Evolutionary conservation across 1,284 basidiomycete species (phyloP), one percentile per base, ranked within the genome.

Genomic region (Puccinia triticina): DNA sequence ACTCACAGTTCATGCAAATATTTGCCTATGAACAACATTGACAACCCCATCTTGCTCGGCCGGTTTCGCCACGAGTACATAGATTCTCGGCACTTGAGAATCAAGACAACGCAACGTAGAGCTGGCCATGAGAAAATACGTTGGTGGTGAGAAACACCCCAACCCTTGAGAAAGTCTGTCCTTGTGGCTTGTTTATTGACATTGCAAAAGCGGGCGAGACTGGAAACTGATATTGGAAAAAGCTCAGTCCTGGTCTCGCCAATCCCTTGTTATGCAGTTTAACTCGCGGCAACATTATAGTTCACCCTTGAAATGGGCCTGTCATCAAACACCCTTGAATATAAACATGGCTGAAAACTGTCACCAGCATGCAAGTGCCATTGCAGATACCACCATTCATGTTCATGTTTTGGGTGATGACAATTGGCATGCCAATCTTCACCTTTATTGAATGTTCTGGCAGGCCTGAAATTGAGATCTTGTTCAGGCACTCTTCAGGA

Each of bases 91-190:
- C 55, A 59, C 8, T 21, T 5, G 21, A 46, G 8, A 46, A 7
- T 46, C 43, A 8, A 18, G 74, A 76, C 10, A 76, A 16, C 21
- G 53, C 74, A 3, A 76, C 74, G 37, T 76, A 76, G 10, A 76
- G 43, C 23, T 76, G 74, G 4, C 74, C 74, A 61, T 76, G 74
- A 2, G 23, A 12, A 23, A 76, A 76, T 3, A 76, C 74, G 14
- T 46, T 10, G 8, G 55, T 59, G 8, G 8, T 10, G 55, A 23
- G 29, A 59, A 8, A 59, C 7, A 59, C 55, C 55, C 55, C 55
- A 8, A 59, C 29, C 8, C 8, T n/a, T 5, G 7, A 7, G 29
- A 59, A 21, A 29, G 55, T 29, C 23, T 59, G 55, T 8, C 7
- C 55, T 29, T 59, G 55, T 7, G 8, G 5, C 55, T 59, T 59